A percentile compares a stretch with the other conserved stretches of the same genome.
phyloP scores from a whole-genome alignment of 345 rosid genomes.

The Eucalyptus curtisii region DNA sequence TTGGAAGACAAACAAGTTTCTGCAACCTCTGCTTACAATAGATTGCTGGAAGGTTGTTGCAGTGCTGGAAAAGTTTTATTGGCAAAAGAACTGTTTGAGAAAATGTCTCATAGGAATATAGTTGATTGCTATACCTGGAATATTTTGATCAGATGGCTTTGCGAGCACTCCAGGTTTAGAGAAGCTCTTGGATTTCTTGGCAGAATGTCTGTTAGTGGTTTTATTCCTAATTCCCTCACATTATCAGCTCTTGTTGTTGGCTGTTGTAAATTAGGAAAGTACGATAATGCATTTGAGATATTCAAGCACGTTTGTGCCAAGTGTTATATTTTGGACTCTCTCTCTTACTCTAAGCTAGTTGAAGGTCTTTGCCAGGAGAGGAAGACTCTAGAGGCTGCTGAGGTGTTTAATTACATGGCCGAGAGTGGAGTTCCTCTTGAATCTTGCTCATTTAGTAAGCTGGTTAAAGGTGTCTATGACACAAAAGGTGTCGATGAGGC shows the following conservation, averaged over 20 bases:
- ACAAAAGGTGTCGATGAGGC: conserved; percentile 25
- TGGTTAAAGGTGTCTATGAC: conserved; percentile 16
- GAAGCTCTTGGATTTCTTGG: conserved; percentile 32
- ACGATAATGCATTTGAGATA: conserved; percentile 15
- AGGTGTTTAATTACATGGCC: conserved; percentile 33
- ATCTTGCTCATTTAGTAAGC: conserved; percentile 10
- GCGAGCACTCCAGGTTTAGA: conserved; percentile 12
- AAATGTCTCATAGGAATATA: conserved; percentile 19
- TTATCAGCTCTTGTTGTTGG: conserved; percentile 37
- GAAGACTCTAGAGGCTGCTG: conserved; percentile 21
- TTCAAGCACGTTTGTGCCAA: conserved; percentile 6
- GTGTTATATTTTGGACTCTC: conserved; percentile 20
- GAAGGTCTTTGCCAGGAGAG: conserved; percentile 21
- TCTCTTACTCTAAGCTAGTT: conserved; percentile 32
- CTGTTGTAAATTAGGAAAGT: conserved; percentile 14
- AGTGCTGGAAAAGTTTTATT: conserved; percentile 12
- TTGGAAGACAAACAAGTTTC: conserved; percentile 23
- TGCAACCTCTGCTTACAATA: conserved; percentile 25
- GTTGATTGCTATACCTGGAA: conserved; percentile 41
- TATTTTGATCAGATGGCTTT: conserved; percentile 34
- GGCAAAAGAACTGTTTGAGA: conserved; percentile 22
- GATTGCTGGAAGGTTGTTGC: conserved; percentile 33
- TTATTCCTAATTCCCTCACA: conserved; percentile 22
- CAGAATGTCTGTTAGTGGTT: conserved; percentile 25
- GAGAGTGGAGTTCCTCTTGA: conserved; percentile 12